Base-by-base conservation (phyloP, 768 basidiomycete genomes). In the Aureoboletus auriporus region DNA sequence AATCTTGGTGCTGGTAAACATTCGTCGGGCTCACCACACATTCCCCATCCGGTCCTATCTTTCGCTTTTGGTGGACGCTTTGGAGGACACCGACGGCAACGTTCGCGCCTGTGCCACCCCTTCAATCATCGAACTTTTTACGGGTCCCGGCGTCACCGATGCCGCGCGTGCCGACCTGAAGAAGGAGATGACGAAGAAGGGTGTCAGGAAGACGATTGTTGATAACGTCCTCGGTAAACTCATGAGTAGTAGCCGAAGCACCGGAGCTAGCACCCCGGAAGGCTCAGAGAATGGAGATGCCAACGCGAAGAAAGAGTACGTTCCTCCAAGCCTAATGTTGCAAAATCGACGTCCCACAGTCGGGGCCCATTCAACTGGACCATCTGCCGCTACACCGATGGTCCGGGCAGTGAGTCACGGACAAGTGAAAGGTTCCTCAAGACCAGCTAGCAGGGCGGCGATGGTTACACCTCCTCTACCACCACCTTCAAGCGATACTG, bases 81-180 rank as follows among this genome's bases (percentile, higher is more conserved):
- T 99, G 28, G 90, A 97, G 71, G 95, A 98, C 67, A 81, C 83
- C 1, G 96, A 99, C 61, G 80, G 86, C 16, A 81, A 83, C 56
- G 96, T 98, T 44, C 86, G 96, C 38, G 87, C 93, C 47, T 85
- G 84, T 62, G 86, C 94, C 8, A 81, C 85, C 42, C 78, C 80
- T 56, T 84, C 90, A 1, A 78, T 92, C 49, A 78, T 96, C 13
- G 83, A 86, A 55, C 75, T 99, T 46, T 95, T 97, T 62, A 84
- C 90, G 1, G 89, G 89, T 13, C 78, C 86, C 0, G 81, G 79
- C 5, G 90, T 92, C 12, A 82, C 85, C 3, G 86, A 94, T 61
- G 83, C 82, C 8, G 96, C 96, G 4, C 83, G 90, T 44, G 82
- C 93, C 5, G 95, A 98, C 65, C 75, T 98, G 46, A 97, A 96